Conservation (phyloP, 202 grass and related monocot species). For the Sporobolus alterniflorus region DNA sequence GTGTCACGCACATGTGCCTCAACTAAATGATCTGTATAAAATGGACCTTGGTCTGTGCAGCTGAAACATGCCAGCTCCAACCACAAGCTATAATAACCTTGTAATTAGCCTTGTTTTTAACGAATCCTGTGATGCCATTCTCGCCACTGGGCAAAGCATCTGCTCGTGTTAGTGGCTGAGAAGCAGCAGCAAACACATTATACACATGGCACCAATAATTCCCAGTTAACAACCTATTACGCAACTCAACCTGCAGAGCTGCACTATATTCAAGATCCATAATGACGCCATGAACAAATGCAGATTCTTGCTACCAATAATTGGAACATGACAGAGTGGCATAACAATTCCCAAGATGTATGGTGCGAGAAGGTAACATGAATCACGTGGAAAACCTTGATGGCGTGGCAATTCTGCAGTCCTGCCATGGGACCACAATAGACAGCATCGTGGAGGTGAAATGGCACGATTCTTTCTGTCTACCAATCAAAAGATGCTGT, state of each 20-base stretch:
- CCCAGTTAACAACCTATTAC: conserved; percentile 15
- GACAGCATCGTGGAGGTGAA: conserved; percentile 32
- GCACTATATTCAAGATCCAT: conserved; percentile 21
- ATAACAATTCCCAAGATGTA: neutral
- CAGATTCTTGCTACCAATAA: conserved; percentile 35
- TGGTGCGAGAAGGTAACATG: conserved; percentile 7
- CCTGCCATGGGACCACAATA: conserved; percentile 14
- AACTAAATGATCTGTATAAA: neutral
- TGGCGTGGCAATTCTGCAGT: conserved; percentile 4
- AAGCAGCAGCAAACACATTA: neutral
- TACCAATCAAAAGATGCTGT: neutral
- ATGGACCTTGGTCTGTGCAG: conserved; percentile 15
- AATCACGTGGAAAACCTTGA: conserved; percentile 38
- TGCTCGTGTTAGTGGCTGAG: neutral
- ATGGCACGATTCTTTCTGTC: conserved; percentile 37
- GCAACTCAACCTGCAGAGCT: neutral
- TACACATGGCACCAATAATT: conserved; percentile 33
- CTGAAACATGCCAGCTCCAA: conserved; percentile 20
- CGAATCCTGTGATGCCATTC: too few species aligned
- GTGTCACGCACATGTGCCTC: conserved; percentile 1
- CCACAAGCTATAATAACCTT: neutral
- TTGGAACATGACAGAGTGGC: conserved; percentile 34
- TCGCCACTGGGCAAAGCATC: neutral
- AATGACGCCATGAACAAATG: conserved; percentile 13
- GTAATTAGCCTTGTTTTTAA: too few species aligned